phyloP scores from a whole-genome alignment of 2,329 filamentous ascomycete genomes.

The Ophiosphaerella herpotricha region DNA sequence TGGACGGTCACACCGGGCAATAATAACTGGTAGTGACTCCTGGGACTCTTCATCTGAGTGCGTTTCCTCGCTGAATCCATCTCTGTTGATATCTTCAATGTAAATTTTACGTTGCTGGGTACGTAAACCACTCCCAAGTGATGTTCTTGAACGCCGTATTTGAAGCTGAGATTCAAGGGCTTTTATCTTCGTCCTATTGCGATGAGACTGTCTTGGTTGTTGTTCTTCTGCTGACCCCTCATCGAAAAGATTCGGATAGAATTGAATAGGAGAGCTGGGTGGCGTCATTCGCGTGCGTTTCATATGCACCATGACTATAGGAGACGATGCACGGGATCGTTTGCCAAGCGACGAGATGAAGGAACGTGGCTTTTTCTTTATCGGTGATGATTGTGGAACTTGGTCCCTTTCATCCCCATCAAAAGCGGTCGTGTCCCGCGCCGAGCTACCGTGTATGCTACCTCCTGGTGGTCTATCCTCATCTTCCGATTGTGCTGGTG shows the following conservation, averaged over 20 bases:
- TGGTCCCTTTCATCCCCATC: constrained; percentile 21
- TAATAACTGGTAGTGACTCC: not conserved
- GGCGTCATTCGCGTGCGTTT: constrained; percentile 26
- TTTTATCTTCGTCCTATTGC: constrained; percentile 14
- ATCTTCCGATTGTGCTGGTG: constrained; percentile 32
- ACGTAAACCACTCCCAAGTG: constrained; percentile 20
- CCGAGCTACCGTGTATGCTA: constrained; percentile 3
- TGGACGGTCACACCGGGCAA: not conserved
- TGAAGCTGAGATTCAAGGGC: constrained; percentile 3
- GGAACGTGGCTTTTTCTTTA: constrained; percentile 18
- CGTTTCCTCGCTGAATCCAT: not conserved
- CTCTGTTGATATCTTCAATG: constrained; percentile 5
- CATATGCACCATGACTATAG: constrained; percentile 31
- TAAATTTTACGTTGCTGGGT: constrained; percentile 21
- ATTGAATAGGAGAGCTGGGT: constrained; percentile 15
- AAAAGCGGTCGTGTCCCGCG: constrained; percentile 15
- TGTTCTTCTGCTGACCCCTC: constrained; percentile 8
- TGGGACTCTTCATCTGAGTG: not conserved
- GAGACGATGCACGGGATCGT: constrained; percentile 29
- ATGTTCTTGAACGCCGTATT: constrained; percentile 18
- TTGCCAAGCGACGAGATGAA: constrained; percentile 24
- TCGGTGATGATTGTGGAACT: constrained; percentile 30
- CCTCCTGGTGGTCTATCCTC: constrained; percentile 5
- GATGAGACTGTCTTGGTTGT: constrained; percentile 10
- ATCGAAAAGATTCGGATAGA: constrained; percentile 24